Percentiles rank a stretch among this genome's conserved stretches.
Evolutionary conservation across 2,329 filamentous ascomycete genomes (phyloP).

Genomic region (Aspergillus udagawae): DNA sequence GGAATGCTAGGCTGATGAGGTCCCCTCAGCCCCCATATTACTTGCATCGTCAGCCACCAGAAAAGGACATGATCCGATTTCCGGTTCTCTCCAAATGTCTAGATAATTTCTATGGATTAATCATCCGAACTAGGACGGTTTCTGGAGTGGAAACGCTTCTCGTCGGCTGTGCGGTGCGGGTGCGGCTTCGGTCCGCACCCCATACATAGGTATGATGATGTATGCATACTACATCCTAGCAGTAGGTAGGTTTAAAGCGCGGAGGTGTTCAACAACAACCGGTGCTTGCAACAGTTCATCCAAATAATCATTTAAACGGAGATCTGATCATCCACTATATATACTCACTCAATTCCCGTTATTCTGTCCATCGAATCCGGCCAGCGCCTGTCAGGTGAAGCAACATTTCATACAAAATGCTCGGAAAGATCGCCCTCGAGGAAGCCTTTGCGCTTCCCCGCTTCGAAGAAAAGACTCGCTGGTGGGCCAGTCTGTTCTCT

Average conservation of each 20-base stretch:
- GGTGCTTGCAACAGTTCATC: not conserved
- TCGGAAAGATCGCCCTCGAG: conserved; percentile 60
- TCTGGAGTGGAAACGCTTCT: not conserved
- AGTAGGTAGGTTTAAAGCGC: not conserved
- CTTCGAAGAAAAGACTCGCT: conserved; percentile 55
- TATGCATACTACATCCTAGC: not conserved
- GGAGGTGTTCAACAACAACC: not conserved
- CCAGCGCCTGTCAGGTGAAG: not conserved
- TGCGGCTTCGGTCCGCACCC: not conserved
- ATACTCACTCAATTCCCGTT: not conserved
- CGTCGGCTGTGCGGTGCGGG: not conserved
- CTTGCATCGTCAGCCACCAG: not conserved
- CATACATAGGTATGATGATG: not conserved
- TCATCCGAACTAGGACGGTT: not conserved
- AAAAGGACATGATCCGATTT: not conserved
- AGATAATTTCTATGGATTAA: not conserved
- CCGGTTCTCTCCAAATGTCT: not conserved
- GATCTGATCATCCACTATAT: not conserved
- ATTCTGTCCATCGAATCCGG: not conserved
- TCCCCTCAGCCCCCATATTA: not conserved
- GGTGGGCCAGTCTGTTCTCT: conserved; percentile 60
- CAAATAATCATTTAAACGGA: not conserved
- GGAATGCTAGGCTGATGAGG: not conserved
- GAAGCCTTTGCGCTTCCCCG: conserved; percentile 60
- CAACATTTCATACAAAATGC: conserved; percentile 38